Conservation (phyloP, 306 rosid genomes). For the Calophaca sinica region DNA sequence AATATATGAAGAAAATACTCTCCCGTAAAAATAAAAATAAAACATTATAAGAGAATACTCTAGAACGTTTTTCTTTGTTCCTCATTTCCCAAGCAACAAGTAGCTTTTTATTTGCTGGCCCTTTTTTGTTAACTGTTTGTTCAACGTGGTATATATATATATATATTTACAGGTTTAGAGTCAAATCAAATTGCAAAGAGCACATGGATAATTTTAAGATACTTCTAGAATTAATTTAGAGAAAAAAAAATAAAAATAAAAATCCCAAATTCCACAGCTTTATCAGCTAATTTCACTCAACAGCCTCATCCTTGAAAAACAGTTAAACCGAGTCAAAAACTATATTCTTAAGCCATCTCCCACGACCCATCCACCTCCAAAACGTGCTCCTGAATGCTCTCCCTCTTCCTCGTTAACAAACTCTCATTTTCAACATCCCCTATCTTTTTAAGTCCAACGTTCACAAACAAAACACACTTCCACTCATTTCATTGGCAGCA, state of each 20-base stretch:
- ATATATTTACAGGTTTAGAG: background rate
- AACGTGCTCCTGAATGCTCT: constrained; percentile 59
- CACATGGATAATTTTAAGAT: background rate
- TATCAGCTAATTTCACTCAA: constrained; percentile 41
- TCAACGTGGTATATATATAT: constrained; percentile 2
- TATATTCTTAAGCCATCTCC: constrained; percentile 29
- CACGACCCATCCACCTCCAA: constrained; percentile 59
- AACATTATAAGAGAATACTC: no score
- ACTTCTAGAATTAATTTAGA: constrained; percentile 8
- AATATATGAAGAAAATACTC: no score
- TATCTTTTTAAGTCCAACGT: constrained; percentile 50
- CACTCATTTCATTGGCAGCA: background rate
- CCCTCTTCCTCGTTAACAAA: constrained; percentile 52
- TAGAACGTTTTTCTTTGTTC: no score
- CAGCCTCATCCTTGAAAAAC: constrained; percentile 39
- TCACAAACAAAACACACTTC: constrained; percentile 9
- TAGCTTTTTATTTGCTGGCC: background rate
- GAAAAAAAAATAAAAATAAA: background rate
- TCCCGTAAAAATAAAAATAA: no score
- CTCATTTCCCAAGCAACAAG: no score
- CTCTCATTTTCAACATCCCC: constrained; percentile 7
- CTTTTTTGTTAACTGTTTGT: background rate
- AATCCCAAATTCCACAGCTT: background rate
- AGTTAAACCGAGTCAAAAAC: constrained; percentile 53
- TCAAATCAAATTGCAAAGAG: background rate